phyloP scores from a whole-genome alignment of 2,329 filamentous ascomycete species.

The Neonectria punicea region DNA sequence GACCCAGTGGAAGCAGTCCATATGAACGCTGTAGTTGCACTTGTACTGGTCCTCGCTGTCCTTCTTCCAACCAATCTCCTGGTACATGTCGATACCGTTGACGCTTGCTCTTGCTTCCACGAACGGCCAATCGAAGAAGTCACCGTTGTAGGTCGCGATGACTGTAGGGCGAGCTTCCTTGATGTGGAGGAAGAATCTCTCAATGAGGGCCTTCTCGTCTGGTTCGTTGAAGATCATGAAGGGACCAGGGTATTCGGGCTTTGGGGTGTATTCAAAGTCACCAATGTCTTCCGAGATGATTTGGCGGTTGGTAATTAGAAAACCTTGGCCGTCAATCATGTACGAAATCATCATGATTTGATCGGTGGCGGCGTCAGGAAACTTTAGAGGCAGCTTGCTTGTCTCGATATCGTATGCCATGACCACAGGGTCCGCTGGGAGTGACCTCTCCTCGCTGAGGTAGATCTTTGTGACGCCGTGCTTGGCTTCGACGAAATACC shows the following conservation, averaged over 20 bases:
- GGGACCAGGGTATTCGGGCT: constrained; percentile 91
- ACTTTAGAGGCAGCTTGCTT: constrained; percentile 93
- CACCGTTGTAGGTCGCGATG: constrained; percentile 99
- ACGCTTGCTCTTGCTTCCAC: constrained; percentile 93
- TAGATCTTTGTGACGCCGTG: constrained; percentile 87
- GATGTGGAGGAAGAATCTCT: constrained; percentile 94
- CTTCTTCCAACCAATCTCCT: constrained; percentile 96
- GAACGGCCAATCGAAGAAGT: constrained; percentile 99
- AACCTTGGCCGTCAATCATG: constrained; percentile 99
- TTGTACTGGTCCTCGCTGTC: constrained; percentile 97
- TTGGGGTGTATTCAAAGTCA: constrained; percentile 98
- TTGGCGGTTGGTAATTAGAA: constrained; percentile 96
- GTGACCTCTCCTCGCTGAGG: constrained; percentile 86
- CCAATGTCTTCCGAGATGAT: constrained; percentile 97
- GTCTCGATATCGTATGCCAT: constrained; percentile 99
- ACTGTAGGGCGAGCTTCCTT: constrained; percentile 95
- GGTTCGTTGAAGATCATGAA: constrained; percentile 99
- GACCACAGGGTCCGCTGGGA: constrained; percentile 94
- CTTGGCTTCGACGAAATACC: constrained; percentile 96
- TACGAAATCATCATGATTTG: constrained; percentile 99
- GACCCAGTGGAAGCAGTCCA: constrained; percentile 99
- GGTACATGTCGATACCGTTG: constrained; percentile 98
- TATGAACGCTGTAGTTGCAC: constrained; percentile 94
- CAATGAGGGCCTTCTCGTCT: constrained; percentile 86
- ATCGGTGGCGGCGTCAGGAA: constrained; percentile 92